Percentiles rank a stretch among this genome's conserved stretches.
Conservation (phyloP, 1,284 basidiomycete genomes). For the Hemileia vastatrix region DNA sequence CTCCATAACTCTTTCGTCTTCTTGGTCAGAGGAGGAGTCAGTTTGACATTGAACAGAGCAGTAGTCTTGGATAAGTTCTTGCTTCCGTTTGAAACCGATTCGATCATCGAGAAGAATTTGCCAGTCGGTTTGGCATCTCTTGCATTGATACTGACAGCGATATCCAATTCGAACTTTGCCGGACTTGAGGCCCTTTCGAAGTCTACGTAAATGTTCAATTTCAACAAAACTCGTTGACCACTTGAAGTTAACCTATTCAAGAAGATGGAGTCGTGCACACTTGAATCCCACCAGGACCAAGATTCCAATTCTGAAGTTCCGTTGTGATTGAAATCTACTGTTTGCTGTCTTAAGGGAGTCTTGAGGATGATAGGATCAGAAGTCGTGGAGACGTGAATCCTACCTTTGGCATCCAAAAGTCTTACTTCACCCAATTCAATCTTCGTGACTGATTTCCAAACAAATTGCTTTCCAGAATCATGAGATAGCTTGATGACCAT, state of each 20-base stretch:
- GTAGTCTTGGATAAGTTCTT: constrained; percentile 65
- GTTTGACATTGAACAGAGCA: constrained; percentile 65
- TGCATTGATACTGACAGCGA: constrained; percentile 70
- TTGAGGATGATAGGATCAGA: constrained; percentile 30
- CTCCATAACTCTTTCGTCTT: constrained; percentile 84
- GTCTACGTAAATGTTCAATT: constrained; percentile 66
- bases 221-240: constrained; percentile 68
- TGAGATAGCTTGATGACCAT: constrained; percentile 67
- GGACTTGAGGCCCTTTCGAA: constrained; percentile 75
- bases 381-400: constrained; percentile 63
- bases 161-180: constrained; percentile 72
- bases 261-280: constrained; percentile 74
- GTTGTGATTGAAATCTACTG: constrained; percentile 29
- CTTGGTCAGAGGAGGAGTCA: constrained; percentile 74
- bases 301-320: constrained; percentile 32
- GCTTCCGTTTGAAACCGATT: too few species aligned
- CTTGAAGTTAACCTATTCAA: constrained; percentile 72
- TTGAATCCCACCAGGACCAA: constrained; percentile 74
- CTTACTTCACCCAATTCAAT: constrained; percentile 73
- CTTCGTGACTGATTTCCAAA: constrained; percentile 69
- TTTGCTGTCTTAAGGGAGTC: constrained; percentile 32
- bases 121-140: constrained; percentile 77
- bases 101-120: constrained; percentile 62
- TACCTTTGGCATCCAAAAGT: constrained; percentile 70
- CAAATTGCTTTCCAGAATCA: constrained; percentile 75